Percentiles rank a stretch among this genome's conserved stretches.
Evolutionary conservation across 1,284 basidiomycete species (phyloP).

Genomic region (Malassezia cuniculi): DNA sequence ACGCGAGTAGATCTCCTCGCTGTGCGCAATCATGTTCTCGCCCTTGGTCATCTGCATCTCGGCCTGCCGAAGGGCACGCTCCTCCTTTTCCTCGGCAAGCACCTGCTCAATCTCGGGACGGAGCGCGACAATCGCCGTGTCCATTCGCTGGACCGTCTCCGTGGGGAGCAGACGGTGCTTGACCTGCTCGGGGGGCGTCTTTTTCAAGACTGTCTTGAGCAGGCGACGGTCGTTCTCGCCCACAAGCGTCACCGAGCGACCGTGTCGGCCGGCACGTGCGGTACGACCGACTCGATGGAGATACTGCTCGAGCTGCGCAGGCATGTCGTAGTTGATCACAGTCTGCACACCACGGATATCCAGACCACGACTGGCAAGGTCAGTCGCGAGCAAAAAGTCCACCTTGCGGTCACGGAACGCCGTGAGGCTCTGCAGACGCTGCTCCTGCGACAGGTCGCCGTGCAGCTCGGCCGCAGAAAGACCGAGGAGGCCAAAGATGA

Average conservation of each 20-base stretch:
- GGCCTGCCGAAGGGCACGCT: conserved; percentile 59
- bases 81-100: conserved; percentile 83
- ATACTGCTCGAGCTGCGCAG: conserved; percentile 79
- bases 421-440: conserved; percentile 74
- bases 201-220: conserved; percentile 89
- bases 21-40: conserved; percentile 86
- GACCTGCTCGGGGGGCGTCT: conserved; percentile 67
- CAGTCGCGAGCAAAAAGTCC: conserved; percentile 86
- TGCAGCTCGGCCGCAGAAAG: conserved; percentile 83
- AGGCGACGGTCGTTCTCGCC: conserved; percentile 92
- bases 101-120: conserved; percentile 71
- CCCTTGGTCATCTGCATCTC: conserved; percentile 96
- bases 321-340: conserved; percentile 94
- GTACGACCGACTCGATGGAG: conserved; percentile 92
- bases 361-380: conserved; percentile 82
- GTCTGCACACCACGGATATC: conserved; percentile 97
- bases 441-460: conserved; percentile 83
- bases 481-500: conserved; percentile 76
- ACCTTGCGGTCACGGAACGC: conserved; percentile 72
- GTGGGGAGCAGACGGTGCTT: conserved; percentile 75
- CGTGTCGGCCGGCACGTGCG: conserved; percentile 80
- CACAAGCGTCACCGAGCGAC: conserved; percentile 87
- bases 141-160: conserved; percentile 64
- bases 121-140: conserved; percentile 58
- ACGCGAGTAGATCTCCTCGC: conserved; percentile 82